Percentiles rank a stretch among this genome's conserved stretches.
These are phyloP conservation scores for Glomus cerebriforme DNA, from an alignment of 192 early-diverging fungal genomes.

Conservation along the genomic window DNA sequence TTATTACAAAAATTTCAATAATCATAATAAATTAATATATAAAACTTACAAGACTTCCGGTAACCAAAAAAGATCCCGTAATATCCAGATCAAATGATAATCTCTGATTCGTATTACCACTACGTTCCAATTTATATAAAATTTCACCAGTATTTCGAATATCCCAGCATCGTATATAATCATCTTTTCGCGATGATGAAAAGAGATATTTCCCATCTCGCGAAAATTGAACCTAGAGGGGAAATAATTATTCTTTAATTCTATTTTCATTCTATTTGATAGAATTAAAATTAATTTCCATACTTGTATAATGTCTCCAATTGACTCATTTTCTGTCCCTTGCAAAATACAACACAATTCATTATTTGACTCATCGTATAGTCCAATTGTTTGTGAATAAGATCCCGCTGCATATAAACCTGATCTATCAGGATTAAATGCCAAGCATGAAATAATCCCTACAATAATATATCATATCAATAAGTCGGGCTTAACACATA, in stretches of 20 bases:
- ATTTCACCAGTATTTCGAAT: constrained; percentile 72
- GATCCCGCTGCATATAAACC: constrained; percentile 76
- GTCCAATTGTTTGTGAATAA: constrained; percentile 65
- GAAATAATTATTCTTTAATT: not conserved
- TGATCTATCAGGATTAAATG: constrained; percentile 65
- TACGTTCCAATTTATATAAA: constrained; percentile 49
- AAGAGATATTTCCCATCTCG: constrained; percentile 65
- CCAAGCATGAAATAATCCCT: constrained; percentile 72
- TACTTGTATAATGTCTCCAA: constrained; percentile 57
- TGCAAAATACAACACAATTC: constrained; percentile 54
- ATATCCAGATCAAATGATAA: constrained; percentile 70
- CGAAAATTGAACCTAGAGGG: constrained; percentile 65
- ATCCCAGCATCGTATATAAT: constrained; percentile 76
- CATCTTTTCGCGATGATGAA: constrained; percentile 62
- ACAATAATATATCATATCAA: not conserved
- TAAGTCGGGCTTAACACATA: not conserved
- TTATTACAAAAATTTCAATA: not conserved
- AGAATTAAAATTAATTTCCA: not conserved
- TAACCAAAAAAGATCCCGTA: constrained; percentile 56
- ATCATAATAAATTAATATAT: not conserved
- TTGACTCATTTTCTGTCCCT: constrained; percentile 38
- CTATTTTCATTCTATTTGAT: not conserved
- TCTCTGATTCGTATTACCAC: constrained; percentile 70
- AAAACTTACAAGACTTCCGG: constrained; percentile 60
- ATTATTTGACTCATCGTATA: constrained; percentile 61